Evolutionary conservation across 441 rosid species (phyloP).

Genomic region (Breynia disticha): DNA sequence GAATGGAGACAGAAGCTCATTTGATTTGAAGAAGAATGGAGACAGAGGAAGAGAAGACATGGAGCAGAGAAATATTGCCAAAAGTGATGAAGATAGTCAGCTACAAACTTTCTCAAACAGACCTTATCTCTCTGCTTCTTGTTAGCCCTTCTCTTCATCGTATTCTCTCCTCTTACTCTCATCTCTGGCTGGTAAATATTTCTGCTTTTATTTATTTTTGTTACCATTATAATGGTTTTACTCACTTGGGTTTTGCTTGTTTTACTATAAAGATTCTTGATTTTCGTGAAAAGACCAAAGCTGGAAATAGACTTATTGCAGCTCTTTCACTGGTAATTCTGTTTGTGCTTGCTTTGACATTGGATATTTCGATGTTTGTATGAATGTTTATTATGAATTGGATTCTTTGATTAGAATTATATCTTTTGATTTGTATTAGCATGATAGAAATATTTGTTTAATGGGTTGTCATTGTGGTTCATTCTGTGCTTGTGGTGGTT

Average conservation of each 20-base stretch:
- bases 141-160: slow-evolving; percentile 63
- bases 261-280: slow-evolving; percentile 41
- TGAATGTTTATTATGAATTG: too few species aligned
- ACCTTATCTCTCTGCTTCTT: slow-evolving; percentile 59
- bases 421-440: too few species aligned
- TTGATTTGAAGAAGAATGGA: slow-evolving; percentile 15
- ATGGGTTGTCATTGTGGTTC: slow-evolving; percentile 1
- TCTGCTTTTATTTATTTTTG: not conserved
- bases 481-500: not conserved
- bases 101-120: slow-evolving; percentile 52
- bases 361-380: too few species aligned
- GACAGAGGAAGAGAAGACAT: slow-evolving; percentile 31
- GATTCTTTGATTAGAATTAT: too few species aligned
- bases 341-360: not conserved
- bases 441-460: not conserved
- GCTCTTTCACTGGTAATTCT: slow-evolving; percentile 62
- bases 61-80: slow-evolving; percentile 68
- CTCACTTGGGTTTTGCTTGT: slow-evolving; percentile 17
- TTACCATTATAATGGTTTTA: not conserved
- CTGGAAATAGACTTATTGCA: slow-evolving; percentile 60
- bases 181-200: slow-evolving; percentile 58
- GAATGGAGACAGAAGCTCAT: too few species aligned
- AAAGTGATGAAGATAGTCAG: slow-evolving; percentile 65
- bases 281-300: slow-evolving; percentile 62
- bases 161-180: slow-evolving; percentile 46